Percentiles rank a stretch among this genome's conserved stretches.
Conservation (phyloP, 108 stramenopile species). For the Stephanodiscus minutulus region DNA sequence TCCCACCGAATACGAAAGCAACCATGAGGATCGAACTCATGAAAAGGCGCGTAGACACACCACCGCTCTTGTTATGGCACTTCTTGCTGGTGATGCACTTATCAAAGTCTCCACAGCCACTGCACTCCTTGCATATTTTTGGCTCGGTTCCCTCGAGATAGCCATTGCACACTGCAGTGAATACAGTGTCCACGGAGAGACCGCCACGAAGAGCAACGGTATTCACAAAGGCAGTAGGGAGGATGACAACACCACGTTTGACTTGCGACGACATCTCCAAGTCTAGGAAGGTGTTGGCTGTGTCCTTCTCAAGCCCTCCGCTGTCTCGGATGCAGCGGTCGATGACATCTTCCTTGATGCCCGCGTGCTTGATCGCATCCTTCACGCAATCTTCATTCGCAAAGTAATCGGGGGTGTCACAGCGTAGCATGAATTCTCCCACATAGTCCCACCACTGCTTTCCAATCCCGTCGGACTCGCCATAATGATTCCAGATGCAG, state of each 20-base stretch:
- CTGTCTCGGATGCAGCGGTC: conserved; percentile 68
- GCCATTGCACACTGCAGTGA: conserved; percentile 73
- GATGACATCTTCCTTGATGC: conserved; percentile 44
- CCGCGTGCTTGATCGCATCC: conserved; percentile 59
- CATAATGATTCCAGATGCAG: conserved; percentile 91
- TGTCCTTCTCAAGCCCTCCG: conserved; percentile 52
- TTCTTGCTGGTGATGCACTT: conserved; percentile 40
- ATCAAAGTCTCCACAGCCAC: conserved; percentile 37
- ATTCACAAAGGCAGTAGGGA: conserved; percentile 68
- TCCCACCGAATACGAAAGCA: conserved; percentile 46
- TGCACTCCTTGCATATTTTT: conserved; percentile 49
- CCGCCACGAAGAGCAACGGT: conserved; percentile 67
- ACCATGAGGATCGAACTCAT: conserved; percentile 52
- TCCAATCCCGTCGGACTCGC: conserved; percentile 84
- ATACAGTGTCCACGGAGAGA: conserved; percentile 55
- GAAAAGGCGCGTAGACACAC: conserved; percentile 49
- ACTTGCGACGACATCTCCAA: conserved; percentile 56
- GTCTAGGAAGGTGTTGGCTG: conserved; percentile 68
- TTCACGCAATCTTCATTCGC: conserved; percentile 80
- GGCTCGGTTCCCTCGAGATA: conserved; percentile 70
- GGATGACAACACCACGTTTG: conserved; percentile 52
- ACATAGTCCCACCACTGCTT: conserved; percentile 90
- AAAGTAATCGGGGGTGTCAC: conserved; percentile 68
- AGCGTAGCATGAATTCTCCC: conserved; percentile 67
- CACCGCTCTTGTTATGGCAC: conserved; percentile 31